These are phyloP conservation scores for Porpolomopsis calyptriformis DNA, from an alignment of 768 basidiomycete species.

Conservation along the genomic window DNA sequence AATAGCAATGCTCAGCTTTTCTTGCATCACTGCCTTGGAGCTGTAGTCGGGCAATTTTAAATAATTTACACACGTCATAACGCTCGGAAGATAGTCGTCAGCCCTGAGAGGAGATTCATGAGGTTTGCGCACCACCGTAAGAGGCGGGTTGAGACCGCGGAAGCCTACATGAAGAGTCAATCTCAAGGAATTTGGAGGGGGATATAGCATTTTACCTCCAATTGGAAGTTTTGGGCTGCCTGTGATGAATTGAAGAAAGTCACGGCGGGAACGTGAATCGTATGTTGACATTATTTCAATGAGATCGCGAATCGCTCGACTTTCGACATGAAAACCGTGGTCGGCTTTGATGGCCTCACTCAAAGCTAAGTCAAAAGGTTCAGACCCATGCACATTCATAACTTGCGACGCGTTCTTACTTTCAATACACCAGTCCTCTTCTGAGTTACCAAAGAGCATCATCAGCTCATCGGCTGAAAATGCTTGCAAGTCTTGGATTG, in stretches of 20 bases:
- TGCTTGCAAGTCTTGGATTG: constrained; percentile 78
- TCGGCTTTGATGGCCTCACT: constrained; percentile 90
- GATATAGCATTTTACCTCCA: constrained; percentile 53
- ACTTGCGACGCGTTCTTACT: constrained; percentile 43
- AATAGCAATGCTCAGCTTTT: constrained; percentile 78
- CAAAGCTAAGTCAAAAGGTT: constrained; percentile 45
- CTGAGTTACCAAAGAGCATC: constrained; percentile 89
- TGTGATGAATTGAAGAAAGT: constrained; percentile 93
- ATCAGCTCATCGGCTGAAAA: constrained; percentile 94
- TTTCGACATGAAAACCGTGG: constrained; percentile 95
- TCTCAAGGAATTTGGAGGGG: not conserved
- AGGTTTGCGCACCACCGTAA: constrained; percentile 95
- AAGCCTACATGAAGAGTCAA: constrained; percentile 47
- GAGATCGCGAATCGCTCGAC: constrained; percentile 79
- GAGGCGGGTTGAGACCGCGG: constrained; percentile 84
- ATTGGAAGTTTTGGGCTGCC: constrained; percentile 96
- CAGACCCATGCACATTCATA: constrained; percentile 3
- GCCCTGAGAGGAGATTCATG: constrained; percentile 85
- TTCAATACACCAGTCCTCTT: constrained; percentile 94
- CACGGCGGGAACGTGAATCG: constrained; percentile 61
- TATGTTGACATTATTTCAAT: constrained; percentile 81
- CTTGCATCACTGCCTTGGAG: constrained; percentile 70
- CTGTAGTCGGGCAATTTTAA: constrained; percentile 95
- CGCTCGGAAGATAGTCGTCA: constrained; percentile 91
- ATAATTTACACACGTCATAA: constrained; percentile 98